These are phyloP conservation scores for Wakefieldia striispora DNA, from an alignment of 768 basidiomycete species.

Conservation along the genomic window DNA sequence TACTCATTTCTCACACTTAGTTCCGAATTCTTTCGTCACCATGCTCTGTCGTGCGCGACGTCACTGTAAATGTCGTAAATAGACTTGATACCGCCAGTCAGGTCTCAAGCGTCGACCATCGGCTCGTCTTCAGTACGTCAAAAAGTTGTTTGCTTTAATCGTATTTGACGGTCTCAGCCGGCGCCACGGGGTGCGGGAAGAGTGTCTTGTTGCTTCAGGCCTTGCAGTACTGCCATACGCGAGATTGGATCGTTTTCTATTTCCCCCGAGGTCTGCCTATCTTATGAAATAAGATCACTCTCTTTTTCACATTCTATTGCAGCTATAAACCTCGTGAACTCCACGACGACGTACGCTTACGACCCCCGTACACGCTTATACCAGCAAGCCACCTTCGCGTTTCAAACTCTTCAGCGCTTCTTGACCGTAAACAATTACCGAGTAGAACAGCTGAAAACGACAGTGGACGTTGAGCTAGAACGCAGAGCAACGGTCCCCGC, in stretches of 20 bases:
- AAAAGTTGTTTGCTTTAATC: neutral
- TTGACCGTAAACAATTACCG: slow-evolving; percentile 52
- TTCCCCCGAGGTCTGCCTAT: slow-evolving; percentile 65
- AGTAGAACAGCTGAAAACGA: slow-evolving; percentile 42
- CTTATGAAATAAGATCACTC: neutral
- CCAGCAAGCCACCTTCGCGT: slow-evolving; percentile 64
- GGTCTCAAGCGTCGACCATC: slow-evolving; percentile 47
- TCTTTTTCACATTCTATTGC: neutral
- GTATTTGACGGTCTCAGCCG: slow-evolving; percentile 45
- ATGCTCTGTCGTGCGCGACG: slow-evolving; percentile 66
- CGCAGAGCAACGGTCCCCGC: slow-evolving; percentile 42
- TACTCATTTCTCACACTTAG: slow-evolving; percentile 32
- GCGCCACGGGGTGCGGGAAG: slow-evolving; percentile 77
- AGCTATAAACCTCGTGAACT: slow-evolving; percentile 68
- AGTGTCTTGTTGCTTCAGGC: slow-evolving; percentile 76
- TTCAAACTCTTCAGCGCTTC: slow-evolving; percentile 62
- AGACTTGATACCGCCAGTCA: slow-evolving; percentile 50
- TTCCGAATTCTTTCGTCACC: slow-evolving; percentile 70
- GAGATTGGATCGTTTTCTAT: slow-evolving; percentile 82
- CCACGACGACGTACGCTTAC: slow-evolving; percentile 69
- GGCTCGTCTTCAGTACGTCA: slow-evolving; percentile 65
- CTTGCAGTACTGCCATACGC: slow-evolving; percentile 59
- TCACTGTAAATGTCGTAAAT: slow-evolving; percentile 56
- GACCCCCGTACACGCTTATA: slow-evolving; percentile 77
- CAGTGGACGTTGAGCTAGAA: slow-evolving; percentile 44